Evolutionary conservation across 805 yeast species (phyloP).

Genomic region (Pichia thaimueangensis): DNA sequence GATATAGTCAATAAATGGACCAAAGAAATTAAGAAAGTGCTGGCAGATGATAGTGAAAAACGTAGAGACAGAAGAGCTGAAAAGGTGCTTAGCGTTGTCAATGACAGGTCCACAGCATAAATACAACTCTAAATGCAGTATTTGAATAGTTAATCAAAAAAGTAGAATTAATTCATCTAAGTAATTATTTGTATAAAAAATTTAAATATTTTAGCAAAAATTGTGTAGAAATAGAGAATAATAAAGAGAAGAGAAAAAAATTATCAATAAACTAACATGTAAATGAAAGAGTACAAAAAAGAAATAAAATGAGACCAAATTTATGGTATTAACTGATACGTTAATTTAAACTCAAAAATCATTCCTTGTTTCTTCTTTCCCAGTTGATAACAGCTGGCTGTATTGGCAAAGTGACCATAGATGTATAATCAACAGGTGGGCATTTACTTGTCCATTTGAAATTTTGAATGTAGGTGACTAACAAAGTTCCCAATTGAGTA

Average conservation of each 20-base stretch:
- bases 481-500: slow-evolving; percentile 81
- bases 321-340: background rate
- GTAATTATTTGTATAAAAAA: no score
- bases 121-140: no score
- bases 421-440: slow-evolving; percentile 71
- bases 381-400: slow-evolving; percentile 67
- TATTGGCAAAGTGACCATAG: slow-evolving; percentile 89
- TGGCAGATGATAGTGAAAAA: slow-evolving; percentile 45
- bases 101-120: slow-evolving; percentile 19
- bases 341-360: background rate
- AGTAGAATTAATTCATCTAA: no score
- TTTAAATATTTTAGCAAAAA: background rate
- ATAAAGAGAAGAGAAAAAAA: background rate
- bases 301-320: background rate
- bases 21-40: slow-evolving; percentile 47
- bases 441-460: slow-evolving; percentile 67
- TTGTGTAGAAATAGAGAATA: background rate
- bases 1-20: slow-evolving; percentile 58
- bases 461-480: slow-evolving; percentile 68
- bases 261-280: background rate
- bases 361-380: slow-evolving; percentile 49
- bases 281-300: slow-evolving; percentile 1
- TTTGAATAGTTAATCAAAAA: no score
- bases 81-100: slow-evolving; percentile 28
- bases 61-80: slow-evolving; percentile 20